Base-by-base conservation (phyloP, 768 basidiomycete genomes). In the Hericium erinaceus region DNA sequence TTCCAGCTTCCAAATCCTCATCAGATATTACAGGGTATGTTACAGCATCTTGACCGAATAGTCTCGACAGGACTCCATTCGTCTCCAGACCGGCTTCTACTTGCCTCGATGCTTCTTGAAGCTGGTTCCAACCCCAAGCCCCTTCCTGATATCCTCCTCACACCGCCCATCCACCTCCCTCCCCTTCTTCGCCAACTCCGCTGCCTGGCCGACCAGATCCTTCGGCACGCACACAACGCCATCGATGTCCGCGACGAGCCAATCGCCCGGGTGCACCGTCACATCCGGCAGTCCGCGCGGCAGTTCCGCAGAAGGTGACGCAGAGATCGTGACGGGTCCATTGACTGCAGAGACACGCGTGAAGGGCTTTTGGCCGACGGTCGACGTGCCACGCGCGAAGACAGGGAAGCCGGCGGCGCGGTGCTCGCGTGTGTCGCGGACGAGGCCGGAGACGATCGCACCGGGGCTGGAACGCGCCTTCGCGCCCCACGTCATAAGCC, bases 401-500 rank as follows among this genome's bases (percentile, higher is more conserved):
- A 95, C 88, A 0, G 91, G 87, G 65, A 95, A 92, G 4, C 71
- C 72, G 9, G 83, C 74, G 4, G 73, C 72, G 41, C 83, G 79
- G 64, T 90, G 89, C 70, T 95, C 94, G 5, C 78, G 76, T 12
- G 93, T 68, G 70, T 98, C 94, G 65, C 94, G 80, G 71, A 88
- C 91, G 15, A 91, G 81, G 10, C 91, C 91, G 48, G 86, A 89
- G 58, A 95, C 86, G 44, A 95, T 75, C 49, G 87, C 90, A 11
- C 90, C 93, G 22, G 74, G 73, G 12, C 83, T 84, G 18, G 79
- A 79, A 57, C 85, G 82, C 12, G 81, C 79, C 65, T 83, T 80
- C 1, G 92, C 92, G 20, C 90, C 90, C 0, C 89, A 88, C 11
- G 90, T 84, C 92, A 93, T 92, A 52, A 92, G 81, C 18, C 93